phyloP scores from a whole-genome alignment of 768 basidiomycete genomes.

The Hygrophoropsis aurantiaca region DNA sequence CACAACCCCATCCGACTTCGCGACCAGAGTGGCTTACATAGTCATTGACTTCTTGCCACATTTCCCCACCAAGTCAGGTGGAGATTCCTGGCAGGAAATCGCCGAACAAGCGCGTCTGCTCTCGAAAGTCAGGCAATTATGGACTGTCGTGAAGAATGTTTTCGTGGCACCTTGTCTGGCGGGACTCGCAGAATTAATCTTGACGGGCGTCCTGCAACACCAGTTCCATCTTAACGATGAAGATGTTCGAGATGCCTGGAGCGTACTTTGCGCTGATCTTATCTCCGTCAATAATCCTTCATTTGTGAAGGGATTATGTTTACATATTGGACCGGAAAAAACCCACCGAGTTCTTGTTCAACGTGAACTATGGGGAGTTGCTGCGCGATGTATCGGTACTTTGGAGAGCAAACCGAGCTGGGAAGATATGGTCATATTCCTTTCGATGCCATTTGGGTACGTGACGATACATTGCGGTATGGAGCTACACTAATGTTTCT shows the following conservation, averaged over 20 bases:
- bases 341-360: slow-evolving; percentile 13
- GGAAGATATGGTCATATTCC: slow-evolving; percentile 43
- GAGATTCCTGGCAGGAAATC: slow-evolving; percentile 11
- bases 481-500: slow-evolving; percentile 1
- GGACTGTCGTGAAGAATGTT: slow-evolving; percentile 50
- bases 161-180: slow-evolving; percentile 43
- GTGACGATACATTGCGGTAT: slow-evolving; percentile 3
- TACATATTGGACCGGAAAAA: slow-evolving; percentile 31
- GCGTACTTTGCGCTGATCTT: slow-evolving; percentile 46
- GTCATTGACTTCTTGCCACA: slow-evolving; percentile 36
- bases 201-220: slow-evolving; percentile 44
- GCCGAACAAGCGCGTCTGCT: slow-evolving; percentile 38
- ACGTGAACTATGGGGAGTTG: slow-evolving; percentile 48
- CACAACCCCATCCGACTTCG: slow-evolving; percentile 33
- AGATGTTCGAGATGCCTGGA: slow-evolving; percentile 44
- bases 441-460: slow-evolving; percentile 51
- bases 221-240: slow-evolving; percentile 41
- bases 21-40: slow-evolving; percentile 32
- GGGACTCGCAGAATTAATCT: slow-evolving; percentile 43
- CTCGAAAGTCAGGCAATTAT: slow-evolving; percentile 43
- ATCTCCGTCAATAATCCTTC: slow-evolving; percentile 41
- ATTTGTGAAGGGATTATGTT: slow-evolving; percentile 31
- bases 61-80: neutral
- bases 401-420: slow-evolving; percentile 29
- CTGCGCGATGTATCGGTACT: slow-evolving; percentile 35